Conservation (phyloP, 441 rosid species). For the Populus tomentosa region DNA sequence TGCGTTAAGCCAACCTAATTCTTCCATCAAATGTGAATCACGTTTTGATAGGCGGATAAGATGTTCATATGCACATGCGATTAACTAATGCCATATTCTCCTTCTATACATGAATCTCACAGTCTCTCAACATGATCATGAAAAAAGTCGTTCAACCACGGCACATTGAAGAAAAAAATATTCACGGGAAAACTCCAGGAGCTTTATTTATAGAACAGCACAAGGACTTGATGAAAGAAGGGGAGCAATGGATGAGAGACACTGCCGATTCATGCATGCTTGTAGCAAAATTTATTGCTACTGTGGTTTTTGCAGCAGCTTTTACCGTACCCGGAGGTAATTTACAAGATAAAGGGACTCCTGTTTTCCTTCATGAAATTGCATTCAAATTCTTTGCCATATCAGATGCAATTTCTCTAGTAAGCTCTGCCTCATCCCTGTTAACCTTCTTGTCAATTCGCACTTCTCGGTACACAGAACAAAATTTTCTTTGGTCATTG, state of each 20-base stretch:
- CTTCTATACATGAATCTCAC: not conserved
- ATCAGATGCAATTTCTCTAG: constrained; percentile 10
- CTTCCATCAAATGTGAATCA: too few species aligned
- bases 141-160: too few species aligned
- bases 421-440: not conserved
- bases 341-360: constrained; percentile 8
- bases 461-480: not conserved
- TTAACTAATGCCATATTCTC: too few species aligned
- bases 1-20: too few species aligned
- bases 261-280: constrained; percentile 11
- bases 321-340: constrained; percentile 34
- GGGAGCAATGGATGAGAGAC: constrained; percentile 10
- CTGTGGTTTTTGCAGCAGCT: constrained; percentile 33
- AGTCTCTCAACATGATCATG: too few species aligned
- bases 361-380: not conserved
- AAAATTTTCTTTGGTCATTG: not conserved
- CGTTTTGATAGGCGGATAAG: not conserved
- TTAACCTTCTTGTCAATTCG: not conserved
- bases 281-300: constrained; percentile 34
- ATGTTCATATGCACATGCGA: not conserved
- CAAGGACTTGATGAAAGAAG: not conserved
- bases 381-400: constrained; percentile 10
- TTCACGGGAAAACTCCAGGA: not conserved
- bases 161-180: too few species aligned
- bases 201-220: not conserved